Evolutionary conservation across 805 yeast species (phyloP), one percentile per base, ranked within the genome.

Genomic region (Zygosaccharomyces kombuchaensis): DNA sequence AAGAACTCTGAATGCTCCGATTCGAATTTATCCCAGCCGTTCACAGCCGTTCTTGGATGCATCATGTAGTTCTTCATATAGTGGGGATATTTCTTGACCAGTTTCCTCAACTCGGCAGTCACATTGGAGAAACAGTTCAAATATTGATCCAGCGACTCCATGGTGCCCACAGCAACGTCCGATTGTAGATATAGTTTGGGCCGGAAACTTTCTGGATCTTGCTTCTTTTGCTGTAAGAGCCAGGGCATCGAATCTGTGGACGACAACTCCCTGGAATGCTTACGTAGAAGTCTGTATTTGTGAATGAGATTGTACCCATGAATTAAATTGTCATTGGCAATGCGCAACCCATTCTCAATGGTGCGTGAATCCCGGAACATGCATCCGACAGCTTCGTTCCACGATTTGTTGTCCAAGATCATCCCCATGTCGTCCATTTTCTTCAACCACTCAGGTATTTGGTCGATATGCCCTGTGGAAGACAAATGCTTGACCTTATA

Each of bases 271-370:
- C 43, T 34, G 3, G 54, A 43, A 8, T 42, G 16, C 37, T 48
- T 56, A 25, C 44, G 52, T 14, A 58, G 45, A 19, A 51, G 47
- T 46, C 66, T 56, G 22, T 43, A 47, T 39, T 60, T 63, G 44
- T 58, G 65, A 23, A 48, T 65, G 53, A 56, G 51, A 30, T 59
- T 63, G 36, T 50, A 63, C 6, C 75, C 75, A 46, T 69, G 70
- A 40, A 70, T 64, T n/a, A 70, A 49, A 26, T 53, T 62, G 6
- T 52, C 52, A 41, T 71, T 65, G 16, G 62, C 56, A 9, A 64
- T 43, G 6, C 50, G 47, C 43, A 70, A 25, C 2, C 66, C 72
- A 17, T 48, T 35, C 14, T 59, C 58, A 13, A 70, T 54, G 0
- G 71, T 68, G 4, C 51, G 32, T 5, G 49, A 36, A 34, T 64